Evolutionary conservation across 257 asterid species (phyloP).

Genomic region (Gardenia jasminoides): DNA sequence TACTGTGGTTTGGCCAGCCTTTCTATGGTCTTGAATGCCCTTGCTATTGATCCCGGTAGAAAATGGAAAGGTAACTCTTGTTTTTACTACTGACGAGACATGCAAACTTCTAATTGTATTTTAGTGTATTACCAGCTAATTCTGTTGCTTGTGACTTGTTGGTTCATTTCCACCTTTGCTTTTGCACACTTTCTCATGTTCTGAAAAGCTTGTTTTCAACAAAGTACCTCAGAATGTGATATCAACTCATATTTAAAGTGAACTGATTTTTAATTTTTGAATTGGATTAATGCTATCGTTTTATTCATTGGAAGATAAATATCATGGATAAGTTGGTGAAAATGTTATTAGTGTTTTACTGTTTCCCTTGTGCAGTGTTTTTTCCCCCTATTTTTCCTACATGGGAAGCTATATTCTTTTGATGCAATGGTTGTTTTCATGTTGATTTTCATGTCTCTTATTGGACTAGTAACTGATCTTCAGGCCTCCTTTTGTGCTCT

Average conservation of each 20-base stretch:
- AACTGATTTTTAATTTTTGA: neutral
- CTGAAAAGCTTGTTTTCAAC: neutral
- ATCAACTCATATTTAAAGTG: neutral
- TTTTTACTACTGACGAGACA: neutral
- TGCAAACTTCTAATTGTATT: neutral
- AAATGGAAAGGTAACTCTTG: slow-evolving; percentile 82
- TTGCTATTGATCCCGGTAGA: slow-evolving; percentile 94
- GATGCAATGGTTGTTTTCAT: neutral
- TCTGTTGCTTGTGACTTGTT: neutral
- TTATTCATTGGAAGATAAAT: no score
- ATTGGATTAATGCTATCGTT: neutral
- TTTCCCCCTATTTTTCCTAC: no score
- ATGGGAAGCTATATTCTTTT: neutral
- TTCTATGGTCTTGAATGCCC: slow-evolving; percentile 97
- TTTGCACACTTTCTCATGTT: neutral
- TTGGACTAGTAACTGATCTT: neutral
- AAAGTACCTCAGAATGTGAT: neutral
- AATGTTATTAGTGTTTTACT: neutral
- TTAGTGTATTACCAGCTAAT: neutral
- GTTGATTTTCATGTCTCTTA: neutral
- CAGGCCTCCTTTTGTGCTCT: neutral
- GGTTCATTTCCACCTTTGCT: neutral
- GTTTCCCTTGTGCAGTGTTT: neutral
- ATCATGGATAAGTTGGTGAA: neutral
- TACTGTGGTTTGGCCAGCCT: slow-evolving; percentile 99